These are phyloP conservation scores for Phanerochaete carnosa DNA, from an alignment of 768 basidiomycete genomes.

Conservation along the genomic window DNA sequence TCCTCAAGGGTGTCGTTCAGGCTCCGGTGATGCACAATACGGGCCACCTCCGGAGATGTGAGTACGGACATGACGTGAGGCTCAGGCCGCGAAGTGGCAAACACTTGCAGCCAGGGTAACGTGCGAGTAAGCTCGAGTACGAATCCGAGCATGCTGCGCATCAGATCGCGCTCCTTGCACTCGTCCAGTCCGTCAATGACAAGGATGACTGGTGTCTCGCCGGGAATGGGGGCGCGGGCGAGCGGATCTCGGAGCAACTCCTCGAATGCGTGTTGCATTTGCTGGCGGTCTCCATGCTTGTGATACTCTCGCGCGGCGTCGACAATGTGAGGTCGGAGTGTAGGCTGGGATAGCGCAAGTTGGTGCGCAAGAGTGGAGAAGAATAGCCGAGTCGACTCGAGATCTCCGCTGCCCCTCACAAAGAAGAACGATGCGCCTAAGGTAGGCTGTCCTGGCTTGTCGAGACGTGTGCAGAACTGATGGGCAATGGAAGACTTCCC, in stretches of 20 bases:
- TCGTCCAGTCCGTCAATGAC: background rate
- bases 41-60: background rate
- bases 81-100: background rate
- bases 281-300: background rate
- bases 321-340: background rate
- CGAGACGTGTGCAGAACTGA: background rate
- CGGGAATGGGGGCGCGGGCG: too few species aligned
- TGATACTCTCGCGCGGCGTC: background rate
- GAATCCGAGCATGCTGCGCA: background rate
- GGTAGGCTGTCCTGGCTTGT: background rate
- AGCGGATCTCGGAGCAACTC: background rate
- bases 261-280: background rate
- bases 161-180: background rate
- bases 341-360: background rate
- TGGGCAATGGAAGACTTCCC: background rate
- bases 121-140: background rate
- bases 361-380: background rate
- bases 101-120: background rate
- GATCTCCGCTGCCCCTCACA: background rate
- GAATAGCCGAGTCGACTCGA: background rate
- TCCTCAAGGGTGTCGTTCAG: background rate
- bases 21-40: background rate
- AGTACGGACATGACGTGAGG: background rate
- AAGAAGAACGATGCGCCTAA: background rate
- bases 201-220: background rate